Base-by-base conservation (phyloP, 2,329 filamentous ascomycete genomes). In the Fusarium gaditjirri region DNA sequence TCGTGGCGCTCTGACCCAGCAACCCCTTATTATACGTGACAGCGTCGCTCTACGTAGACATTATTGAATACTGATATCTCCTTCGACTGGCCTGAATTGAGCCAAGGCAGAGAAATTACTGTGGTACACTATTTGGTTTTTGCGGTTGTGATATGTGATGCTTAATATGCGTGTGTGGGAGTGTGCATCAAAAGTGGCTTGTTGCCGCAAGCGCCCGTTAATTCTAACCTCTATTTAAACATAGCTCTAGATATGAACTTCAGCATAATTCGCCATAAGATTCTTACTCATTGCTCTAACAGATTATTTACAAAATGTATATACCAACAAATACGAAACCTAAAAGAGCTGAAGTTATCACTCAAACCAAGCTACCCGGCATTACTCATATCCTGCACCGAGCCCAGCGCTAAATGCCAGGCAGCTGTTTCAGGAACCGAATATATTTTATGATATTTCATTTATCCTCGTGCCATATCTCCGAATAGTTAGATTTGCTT, bases 1-100 rank as follows among this genome's bases (percentile, higher is more conserved):
- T 6, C 43, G 55, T 72, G 70, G 70, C 61, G 65, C 41, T 61
- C 70, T 73, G 58, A 27, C 70, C 70, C 61, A 70, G 70, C 57
- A 72, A 72, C 70, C 58, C 50, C 31, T 27, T 36, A 42, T n/a
- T 41, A 39, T 53, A 46, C 21, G 35, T 35, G 38, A 59, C 19
- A 27, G 14, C 41, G 9, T n/a, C 23, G 25, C 8, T 41, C 46
- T 41, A 27, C 12, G 8, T 3, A 44, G 19, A 50, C 14, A 39
- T 23, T 25, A 10, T 23, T 17, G 27, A 47, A 33, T n/a, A 8
- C 6, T 16, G 3, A 25, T 27, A 21, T 3, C 33, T 14, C 13
- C 8, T 27, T 19, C 25, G 27, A 14, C 29, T 29, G 16, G 17
- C 4, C 13, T 17, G 12, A 16, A 12, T 12, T 35, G 13, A 14